Conservation (phyloP, 805 yeast genomes). For the Metschnikowia lunata region DNA sequence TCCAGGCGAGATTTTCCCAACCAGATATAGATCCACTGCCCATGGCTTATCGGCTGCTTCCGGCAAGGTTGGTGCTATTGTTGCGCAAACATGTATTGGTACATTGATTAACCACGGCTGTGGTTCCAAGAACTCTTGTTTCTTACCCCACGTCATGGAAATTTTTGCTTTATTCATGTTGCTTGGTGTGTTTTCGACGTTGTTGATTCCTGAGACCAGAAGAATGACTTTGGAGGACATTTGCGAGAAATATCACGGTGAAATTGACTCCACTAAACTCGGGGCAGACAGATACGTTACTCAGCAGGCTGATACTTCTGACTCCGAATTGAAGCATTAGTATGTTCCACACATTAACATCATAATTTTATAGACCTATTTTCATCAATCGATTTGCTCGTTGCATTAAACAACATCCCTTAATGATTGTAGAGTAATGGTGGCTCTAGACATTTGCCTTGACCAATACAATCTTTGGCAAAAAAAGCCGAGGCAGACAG, state of each 20-base stretch:
- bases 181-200: conserved; percentile 60
- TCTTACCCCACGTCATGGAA: conserved; percentile 89
- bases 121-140: conserved; percentile 59
- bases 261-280: conserved; percentile 47
- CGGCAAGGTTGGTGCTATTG: conserved; percentile 90
- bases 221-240: conserved; percentile 86
- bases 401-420: background rate
- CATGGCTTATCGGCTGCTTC: conserved; percentile 92
- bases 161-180: conserved; percentile 91
- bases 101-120: conserved; percentile 78
- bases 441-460: too few relatives aligned
- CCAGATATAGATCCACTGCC: conserved; percentile 92
- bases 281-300: conserved; percentile 35
- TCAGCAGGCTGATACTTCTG: conserved; percentile 31
- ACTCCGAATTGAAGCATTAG: conserved; percentile 30
- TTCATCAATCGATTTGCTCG: background rate
- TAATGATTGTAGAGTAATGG: too few relatives aligned
- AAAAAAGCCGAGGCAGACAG: too few relatives aligned
- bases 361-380: background rate
- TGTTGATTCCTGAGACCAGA: conserved; percentile 85
- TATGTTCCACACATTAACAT: too few relatives aligned
- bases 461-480: too few relatives aligned
- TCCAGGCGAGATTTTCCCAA: conserved; percentile 92
- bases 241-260: conserved; percentile 78
- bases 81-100: conserved; percentile 86